Base-by-base conservation (phyloP, 2,329 filamentous ascomycete genomes). In the Rhinocladiella mackenziei region DNA sequence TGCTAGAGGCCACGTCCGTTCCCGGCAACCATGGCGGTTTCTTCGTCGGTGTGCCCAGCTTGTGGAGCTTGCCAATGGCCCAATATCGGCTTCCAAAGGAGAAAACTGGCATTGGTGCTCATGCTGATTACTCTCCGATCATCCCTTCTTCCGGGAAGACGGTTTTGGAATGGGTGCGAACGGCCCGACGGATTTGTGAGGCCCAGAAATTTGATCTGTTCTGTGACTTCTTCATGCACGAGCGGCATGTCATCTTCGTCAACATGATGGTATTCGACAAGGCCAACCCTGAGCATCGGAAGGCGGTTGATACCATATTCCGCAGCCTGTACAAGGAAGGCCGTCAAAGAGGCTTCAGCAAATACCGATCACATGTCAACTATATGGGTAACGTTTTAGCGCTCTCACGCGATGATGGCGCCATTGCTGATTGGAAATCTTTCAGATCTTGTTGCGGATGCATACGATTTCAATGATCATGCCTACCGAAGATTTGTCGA, bases 181-280 rank as follows among this genome's bases (percentile, higher is more conserved):
- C 41, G 9, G 45, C 49, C 22, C 18, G 37, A 8, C 19, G 26
- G 14, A 28, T 52, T 9, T 52, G 45, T 29, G 49, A 52, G 41
- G 35, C 22, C n/a, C 11, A 49, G 18, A 36, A 38, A 3, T 49
- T 52, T 29, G 49, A 52, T 25, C 34, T 52, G 17, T 52, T 52
- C 34, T 52, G 49, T 36, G 49, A 52, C 26, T 52, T 52, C 15
- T 52, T 52, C 23, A 52, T 52, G 49, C 49, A 52, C 30, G 49
- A 52, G 20, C 36, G 49, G 20, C 49, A 52, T 37, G 25, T 52
- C 28, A 52, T 52, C 29, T 52, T 52, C 22, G 49, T 52, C 26
- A 52, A 52, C 18, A 48, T 52, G 45, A 48, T 48, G 45, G 45
- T 49, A 4, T 48, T 52, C 33, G 49, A 52, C 38, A 52, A 52